Percentiles rank a stretch among this genome's conserved stretches.
These are phyloP conservation scores for Massarina eburnea DNA, from an alignment of 2,329 filamentous ascomycete species.

Conservation along the genomic window DNA sequence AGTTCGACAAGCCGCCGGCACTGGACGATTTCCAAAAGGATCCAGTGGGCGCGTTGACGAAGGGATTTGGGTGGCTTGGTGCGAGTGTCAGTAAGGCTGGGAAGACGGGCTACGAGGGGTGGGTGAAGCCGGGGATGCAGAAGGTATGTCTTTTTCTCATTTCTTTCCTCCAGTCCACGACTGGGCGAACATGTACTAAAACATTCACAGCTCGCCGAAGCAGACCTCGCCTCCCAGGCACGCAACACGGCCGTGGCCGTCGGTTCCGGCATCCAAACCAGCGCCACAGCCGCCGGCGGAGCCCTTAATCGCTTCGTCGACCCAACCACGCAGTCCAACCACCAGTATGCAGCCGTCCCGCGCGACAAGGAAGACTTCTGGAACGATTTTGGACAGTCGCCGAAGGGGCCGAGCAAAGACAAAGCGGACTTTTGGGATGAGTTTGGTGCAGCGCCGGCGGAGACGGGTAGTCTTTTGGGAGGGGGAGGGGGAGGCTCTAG, in stretches of 20 bases:
- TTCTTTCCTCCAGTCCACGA: neutral
- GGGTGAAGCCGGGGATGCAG: constrained; percentile 89
- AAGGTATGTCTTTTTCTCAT: constrained; percentile 59
- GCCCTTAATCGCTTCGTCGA: constrained; percentile 79
- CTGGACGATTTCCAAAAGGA: constrained; percentile 92
- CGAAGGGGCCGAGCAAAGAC: constrained; percentile 46
- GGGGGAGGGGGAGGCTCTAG: constrained; percentile 31
- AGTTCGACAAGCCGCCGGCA: constrained; percentile 58
- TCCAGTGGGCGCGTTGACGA: constrained; percentile 82
- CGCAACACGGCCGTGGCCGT: constrained; percentile 57
- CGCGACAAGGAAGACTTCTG: constrained; percentile 78
- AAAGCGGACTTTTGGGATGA: constrained; percentile 59
- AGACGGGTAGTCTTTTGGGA: constrained; percentile 52
- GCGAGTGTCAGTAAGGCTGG: constrained; percentile 86
- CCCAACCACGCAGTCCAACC: constrained; percentile 15
- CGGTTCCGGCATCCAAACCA: constrained; percentile 64
- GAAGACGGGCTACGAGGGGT: constrained; percentile 86
- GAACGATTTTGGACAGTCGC: constrained; percentile 79
- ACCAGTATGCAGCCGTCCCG: constrained; percentile 47
- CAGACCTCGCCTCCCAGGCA: constrained; percentile 59
- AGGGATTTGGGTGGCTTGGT: constrained; percentile 93
- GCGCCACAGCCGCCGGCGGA: constrained; percentile 74
- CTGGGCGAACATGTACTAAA: constrained; percentile 20
- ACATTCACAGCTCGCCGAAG: constrained; percentile 68
- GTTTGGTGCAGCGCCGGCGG: constrained; percentile 68